Conservation (phyloP, 345 rosid genomes). For the Alliaria petiolata region DNA sequence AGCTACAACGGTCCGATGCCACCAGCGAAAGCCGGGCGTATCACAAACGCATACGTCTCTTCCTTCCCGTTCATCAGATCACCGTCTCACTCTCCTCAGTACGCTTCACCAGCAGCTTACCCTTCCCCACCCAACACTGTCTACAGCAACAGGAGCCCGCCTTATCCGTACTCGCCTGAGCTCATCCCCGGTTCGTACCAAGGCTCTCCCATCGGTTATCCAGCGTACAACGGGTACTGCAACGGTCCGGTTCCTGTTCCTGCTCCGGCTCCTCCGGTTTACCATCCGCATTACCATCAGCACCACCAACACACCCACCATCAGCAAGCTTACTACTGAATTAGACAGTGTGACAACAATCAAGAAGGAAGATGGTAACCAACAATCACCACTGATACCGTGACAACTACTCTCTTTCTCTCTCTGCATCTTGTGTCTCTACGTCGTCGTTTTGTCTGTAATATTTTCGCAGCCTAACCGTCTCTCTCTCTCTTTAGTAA, state of each 20-base stretch:
- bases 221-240: constrained; percentile 33
- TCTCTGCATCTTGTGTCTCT: constrained; percentile 12
- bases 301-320: constrained; percentile 35
- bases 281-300: constrained; percentile 34
- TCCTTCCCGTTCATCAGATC: constrained; percentile 88
- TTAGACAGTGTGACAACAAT: constrained; percentile 33
- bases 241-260: constrained; percentile 27
- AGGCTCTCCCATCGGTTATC: constrained; percentile 33
- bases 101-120: constrained; percentile 59
- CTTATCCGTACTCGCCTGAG: constrained; percentile 33
- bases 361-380: constrained; percentile 29
- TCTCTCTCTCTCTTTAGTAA: no score
- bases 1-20: constrained; percentile 96
- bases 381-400: constrained; percentile 26
- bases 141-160: constrained; percentile 38
- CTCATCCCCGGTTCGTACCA: constrained; percentile 27
- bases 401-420: no score
- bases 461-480: constrained; percentile 33
- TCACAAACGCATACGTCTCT: constrained; percentile 86
- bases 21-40: constrained; percentile 98
- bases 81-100: constrained; percentile 79
- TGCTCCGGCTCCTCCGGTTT: constrained; percentile 33
- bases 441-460: constrained; percentile 30
- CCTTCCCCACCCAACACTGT: constrained; percentile 50
- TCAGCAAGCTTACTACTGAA: constrained; percentile 40